Evolutionary conservation across 1,284 basidiomycete species (phyloP), one percentile per base, ranked within the genome.

Genomic region (Puccinia horiana): DNA sequence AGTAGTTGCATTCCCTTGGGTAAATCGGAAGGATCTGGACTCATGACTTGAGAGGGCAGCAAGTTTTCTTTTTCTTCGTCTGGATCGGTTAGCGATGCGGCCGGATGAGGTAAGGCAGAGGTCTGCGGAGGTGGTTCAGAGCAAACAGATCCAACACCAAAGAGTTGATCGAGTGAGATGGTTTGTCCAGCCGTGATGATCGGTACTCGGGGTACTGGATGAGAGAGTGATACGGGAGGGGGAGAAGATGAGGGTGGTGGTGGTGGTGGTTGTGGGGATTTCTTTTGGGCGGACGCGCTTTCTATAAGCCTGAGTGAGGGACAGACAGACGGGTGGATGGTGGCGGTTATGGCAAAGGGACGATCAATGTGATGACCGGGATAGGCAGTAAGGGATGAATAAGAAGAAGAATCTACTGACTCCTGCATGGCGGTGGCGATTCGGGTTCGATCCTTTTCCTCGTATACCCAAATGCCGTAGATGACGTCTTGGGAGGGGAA

Each of bases 91-190:
- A 76, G 14, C 6, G 75, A 76, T 4, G 32, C 61, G 26, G 35
- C 42, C 37, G 63, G 76, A 78, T 67, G 76, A 44, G 76, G 76
- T n/a, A 69, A 37, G 44, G 58, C 35, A 32, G 76, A 69, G 44
- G 76, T 49, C 12, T 40, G 61, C 1, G 76, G 76, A 6, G 76
- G 76, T 26, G 76, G 54, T 61, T 78, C 63, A n/a, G 76, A 78
- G 63, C 42, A 78, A 40, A 69, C 63, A 18, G 76, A 78, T 14
- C 54, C 75, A 32, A 78, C 40, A 20, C 76, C 63, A 26, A 78
- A 78, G 44, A 78, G 61, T 69, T 78, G 76, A 69, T 78, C 76
- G 58, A 78, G 63, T 26, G 76, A 67, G 61, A 78, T 78, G 18
- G 58, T 47, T 69, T 78, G 76, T n/a, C 61, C 61, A 26, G 76